phyloP scores from a whole-genome alignment of 495 filamentous ascomycete species.

The Penicillium coprophilum region DNA sequence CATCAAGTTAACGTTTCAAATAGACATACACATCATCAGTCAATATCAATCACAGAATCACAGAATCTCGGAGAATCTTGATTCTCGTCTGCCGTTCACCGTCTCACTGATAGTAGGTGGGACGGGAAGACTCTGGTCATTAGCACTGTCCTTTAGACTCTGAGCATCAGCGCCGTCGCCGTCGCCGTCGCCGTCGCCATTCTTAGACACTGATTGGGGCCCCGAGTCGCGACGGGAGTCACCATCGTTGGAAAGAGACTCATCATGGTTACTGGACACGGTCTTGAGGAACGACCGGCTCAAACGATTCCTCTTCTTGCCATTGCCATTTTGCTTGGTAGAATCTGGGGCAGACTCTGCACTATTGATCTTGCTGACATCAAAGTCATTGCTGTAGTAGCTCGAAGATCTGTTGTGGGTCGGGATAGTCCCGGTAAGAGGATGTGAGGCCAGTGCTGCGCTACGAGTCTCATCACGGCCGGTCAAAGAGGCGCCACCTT shows the following conservation, averaged over 20 bases:
- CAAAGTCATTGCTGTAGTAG: conserved; percentile 15
- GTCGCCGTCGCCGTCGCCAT: conserved; percentile 31
- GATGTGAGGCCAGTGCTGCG: conserved; percentile 38
- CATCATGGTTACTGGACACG: conserved; percentile 20
- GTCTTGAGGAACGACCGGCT: conserved; percentile 30
- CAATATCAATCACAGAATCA: conserved; percentile 34
- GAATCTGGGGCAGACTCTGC: conserved; percentile 12
- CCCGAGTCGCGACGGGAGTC: conserved; percentile 42
- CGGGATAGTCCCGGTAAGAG: conserved; percentile 27
- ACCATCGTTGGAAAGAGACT: conserved; percentile 24
- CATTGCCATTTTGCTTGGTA: conserved; percentile 18
- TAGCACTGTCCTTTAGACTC: conserved; percentile 48
- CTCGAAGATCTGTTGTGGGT: conserved; percentile 18
- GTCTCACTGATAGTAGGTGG: conserved; percentile 39
- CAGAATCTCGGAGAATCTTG: conserved; percentile 52
- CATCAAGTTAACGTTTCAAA: conserved; percentile 3
- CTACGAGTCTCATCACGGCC: conserved; percentile 20
- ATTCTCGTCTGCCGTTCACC: conserved; percentile 45
- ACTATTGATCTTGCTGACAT: conserved; percentile 19
- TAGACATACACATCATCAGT: conserved; percentile 12
- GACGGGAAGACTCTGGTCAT: conserved; percentile 45
- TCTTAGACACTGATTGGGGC: conserved; percentile 33
- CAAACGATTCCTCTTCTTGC: conserved; percentile 23
- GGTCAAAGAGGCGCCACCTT: conserved; percentile 26
- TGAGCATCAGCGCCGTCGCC: conserved; percentile 40